Conservation (phyloP, 306 rosid genomes). For the Ceratonia siliqua region DNA sequence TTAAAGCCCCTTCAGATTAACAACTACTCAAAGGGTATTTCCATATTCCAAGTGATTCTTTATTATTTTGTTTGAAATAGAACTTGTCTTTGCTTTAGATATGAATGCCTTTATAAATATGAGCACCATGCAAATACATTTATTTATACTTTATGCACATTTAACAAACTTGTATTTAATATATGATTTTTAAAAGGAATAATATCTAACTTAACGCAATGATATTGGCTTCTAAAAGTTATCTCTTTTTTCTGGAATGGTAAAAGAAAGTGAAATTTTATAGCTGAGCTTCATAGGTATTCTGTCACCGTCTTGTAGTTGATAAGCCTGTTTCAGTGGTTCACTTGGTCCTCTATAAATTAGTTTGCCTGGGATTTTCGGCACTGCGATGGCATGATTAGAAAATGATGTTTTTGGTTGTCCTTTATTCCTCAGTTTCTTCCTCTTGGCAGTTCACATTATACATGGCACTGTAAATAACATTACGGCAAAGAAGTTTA, state of each 20-base stretch:
- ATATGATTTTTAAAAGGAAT: background rate
- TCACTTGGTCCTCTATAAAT: slow-evolving; percentile 7
- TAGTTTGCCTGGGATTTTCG: background rate
- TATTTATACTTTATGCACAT: background rate
- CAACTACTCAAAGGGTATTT: background rate
- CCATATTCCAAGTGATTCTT: background rate
- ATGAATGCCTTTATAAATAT: slow-evolving; percentile 21
- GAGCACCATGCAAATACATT: background rate
- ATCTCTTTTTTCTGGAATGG: background rate
- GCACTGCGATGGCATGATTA: background rate
- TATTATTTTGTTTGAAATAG: slow-evolving; percentile 1
- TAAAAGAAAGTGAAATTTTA: background rate
- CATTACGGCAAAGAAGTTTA: background rate
- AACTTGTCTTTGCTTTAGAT: slow-evolving; percentile 21
- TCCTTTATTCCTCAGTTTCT: background rate
- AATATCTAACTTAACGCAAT: background rate
- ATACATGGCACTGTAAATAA: background rate
- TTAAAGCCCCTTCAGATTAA: slow-evolving; percentile 20
- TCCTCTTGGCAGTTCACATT: slow-evolving; percentile 1
- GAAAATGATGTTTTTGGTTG: background rate
- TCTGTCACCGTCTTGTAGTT: background rate
- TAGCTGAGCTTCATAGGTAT: background rate
- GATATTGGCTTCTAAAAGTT: slow-evolving; percentile 5
- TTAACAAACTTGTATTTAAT: slow-evolving; percentile 12
- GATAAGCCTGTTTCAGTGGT: background rate